A percentile compares a stretch with the other conserved stretches of the same genome.
Evolutionary conservation across 768 basidiomycete genomes (phyloP).

Genomic region (Imleria badia): DNA sequence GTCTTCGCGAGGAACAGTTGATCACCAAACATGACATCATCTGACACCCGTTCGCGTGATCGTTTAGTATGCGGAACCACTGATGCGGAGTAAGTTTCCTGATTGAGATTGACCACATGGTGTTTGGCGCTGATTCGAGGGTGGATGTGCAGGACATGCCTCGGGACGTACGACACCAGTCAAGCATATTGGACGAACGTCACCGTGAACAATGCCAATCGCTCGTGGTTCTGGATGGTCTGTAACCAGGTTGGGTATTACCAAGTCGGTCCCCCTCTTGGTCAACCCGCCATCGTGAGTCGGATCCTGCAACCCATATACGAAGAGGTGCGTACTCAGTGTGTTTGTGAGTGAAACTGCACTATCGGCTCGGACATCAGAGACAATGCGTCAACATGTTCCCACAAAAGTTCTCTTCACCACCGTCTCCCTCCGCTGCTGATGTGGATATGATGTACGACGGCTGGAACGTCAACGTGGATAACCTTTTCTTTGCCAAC

Average conservation of each 20-base stretch:
- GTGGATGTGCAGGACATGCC: constrained; percentile 31
- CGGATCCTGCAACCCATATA: constrained; percentile 32
- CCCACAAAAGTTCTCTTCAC: constrained; percentile 51
- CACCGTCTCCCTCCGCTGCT: constrained; percentile 43
- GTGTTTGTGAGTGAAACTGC: background rate
- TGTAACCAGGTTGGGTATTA: constrained; percentile 69
- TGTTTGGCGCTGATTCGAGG: constrained; percentile 35
- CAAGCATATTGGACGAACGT: constrained; percentile 52
- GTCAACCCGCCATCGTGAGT: constrained; percentile 35
- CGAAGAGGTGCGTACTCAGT: constrained; percentile 18
- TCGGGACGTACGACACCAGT: constrained; percentile 42
- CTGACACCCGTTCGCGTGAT: background rate
- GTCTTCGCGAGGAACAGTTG: constrained; percentile 20
- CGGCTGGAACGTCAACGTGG: constrained; percentile 60
- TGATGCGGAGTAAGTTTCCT: constrained; percentile 47
- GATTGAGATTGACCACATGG: background rate
- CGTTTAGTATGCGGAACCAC: constrained; percentile 50
- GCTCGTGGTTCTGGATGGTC: constrained; percentile 75
- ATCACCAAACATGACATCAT: background rate
- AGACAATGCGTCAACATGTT: constrained; percentile 71
- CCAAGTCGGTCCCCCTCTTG: constrained; percentile 39
- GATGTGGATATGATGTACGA: constrained; percentile 51
- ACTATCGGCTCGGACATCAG: constrained; percentile 30
- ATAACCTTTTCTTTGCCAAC: constrained; percentile 67
- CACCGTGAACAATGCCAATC: constrained; percentile 49